Percentiles rank a stretch among this genome's conserved stretches.
Evolutionary conservation across 2,329 filamentous ascomycete genomes (phyloP).

Genomic region (Calonectria montana): DNA sequence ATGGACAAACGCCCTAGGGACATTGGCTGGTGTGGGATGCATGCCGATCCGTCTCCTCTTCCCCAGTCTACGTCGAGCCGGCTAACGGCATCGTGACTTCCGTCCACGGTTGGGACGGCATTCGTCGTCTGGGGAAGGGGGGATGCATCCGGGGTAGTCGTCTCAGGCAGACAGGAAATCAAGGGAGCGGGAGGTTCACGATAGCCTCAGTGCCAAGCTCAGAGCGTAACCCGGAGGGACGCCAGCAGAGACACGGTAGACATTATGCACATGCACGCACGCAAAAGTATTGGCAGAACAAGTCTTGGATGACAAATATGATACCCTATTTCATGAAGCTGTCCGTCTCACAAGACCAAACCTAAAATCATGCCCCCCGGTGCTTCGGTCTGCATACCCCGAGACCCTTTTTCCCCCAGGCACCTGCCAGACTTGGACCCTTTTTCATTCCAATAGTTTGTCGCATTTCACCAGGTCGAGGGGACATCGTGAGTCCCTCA

Average conservation of each 20-base stretch:
- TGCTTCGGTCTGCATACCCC: conserved; percentile 2
- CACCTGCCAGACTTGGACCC: conserved; percentile 3
- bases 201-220: conserved; percentile 4
- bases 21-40: not conserved
- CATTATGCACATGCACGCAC: not conserved
- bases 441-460: conserved; percentile 42
- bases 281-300: conserved; percentile 2
- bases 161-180: not conserved
- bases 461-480: conserved; percentile 39
- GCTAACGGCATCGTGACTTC: not conserved
- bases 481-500: conserved; percentile 25
- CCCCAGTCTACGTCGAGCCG: not conserved
- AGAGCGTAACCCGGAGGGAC: not conserved
- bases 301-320: conserved; percentile 22
- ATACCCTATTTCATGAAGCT: conserved; percentile 32
- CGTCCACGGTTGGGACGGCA: not conserved
- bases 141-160: not conserved
- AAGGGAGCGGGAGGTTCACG: not conserved
- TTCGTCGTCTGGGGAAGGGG: not conserved
- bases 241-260: not conserved
- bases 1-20: conserved; percentile 11
- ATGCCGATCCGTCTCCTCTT: conserved; percentile 24
- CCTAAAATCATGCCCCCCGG: conserved; percentile 10
- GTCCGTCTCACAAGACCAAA: conserved; percentile 26
- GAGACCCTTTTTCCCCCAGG: conserved; percentile 1